Evolutionary conservation across 2,329 filamentous ascomycete genomes (phyloP).

Genomic region (Onygenales sp.): DNA sequence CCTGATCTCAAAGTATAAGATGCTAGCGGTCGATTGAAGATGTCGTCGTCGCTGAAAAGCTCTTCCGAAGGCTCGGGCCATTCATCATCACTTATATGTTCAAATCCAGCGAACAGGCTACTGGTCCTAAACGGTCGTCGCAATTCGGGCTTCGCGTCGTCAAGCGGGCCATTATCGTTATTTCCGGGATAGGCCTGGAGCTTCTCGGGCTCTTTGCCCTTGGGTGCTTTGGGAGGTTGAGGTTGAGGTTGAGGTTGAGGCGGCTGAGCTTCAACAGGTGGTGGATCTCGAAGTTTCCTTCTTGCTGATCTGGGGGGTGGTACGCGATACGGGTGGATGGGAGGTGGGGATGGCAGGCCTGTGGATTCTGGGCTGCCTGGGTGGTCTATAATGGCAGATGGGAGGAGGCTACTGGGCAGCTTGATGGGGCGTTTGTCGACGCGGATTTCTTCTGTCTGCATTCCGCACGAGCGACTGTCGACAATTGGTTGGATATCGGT

Average conservation of each 20-base stretch:
- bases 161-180: slow-evolving; percentile 67
- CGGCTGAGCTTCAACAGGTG: slow-evolving; percentile 38
- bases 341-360: slow-evolving; percentile 15
- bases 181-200: slow-evolving; percentile 66
- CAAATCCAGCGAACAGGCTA: slow-evolving; percentile 80
- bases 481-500: slow-evolving; percentile 47
- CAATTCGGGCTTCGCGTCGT: slow-evolving; percentile 42
- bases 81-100: slow-evolving; percentile 49
- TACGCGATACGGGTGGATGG: slow-evolving; percentile 24
- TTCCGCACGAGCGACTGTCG: slow-evolving; percentile 45
- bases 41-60: slow-evolving; percentile 35
- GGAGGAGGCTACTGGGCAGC: slow-evolving; percentile 68
- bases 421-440: slow-evolving; percentile 68
- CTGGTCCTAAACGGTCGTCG: slow-evolving; percentile 66
- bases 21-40: slow-evolving; percentile 35
- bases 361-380: slow-evolving; percentile 25
- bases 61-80: slow-evolving; percentile 17
- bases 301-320: slow-evolving; percentile 26
- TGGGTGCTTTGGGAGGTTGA: slow-evolving; percentile 2
- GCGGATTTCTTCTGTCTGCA: slow-evolving; percentile 88
- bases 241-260: neutral
- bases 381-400: slow-evolving; percentile 59
- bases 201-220: slow-evolving; percentile 28
- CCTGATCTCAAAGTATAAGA: slow-evolving; percentile 34
- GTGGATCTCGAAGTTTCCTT: slow-evolving; percentile 17